Conservation (phyloP, 768 basidiomycete genomes). For the Kwoniella newhampshirensis region DNA sequence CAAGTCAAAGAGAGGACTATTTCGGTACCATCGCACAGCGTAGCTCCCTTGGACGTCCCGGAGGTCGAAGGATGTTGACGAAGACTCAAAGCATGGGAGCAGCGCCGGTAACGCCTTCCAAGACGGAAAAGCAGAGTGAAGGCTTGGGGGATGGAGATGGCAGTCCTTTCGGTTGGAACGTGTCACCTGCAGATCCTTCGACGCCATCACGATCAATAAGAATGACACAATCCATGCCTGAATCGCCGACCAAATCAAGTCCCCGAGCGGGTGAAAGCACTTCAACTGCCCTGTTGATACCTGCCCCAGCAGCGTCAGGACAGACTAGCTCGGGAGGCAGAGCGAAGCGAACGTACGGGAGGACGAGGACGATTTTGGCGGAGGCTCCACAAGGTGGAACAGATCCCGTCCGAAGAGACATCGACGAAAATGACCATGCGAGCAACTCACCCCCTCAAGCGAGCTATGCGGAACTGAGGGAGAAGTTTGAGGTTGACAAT, state of each 20-base stretch:
- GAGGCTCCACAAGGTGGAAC: conserved; percentile 17
- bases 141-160: neutral
- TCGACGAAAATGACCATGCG: neutral
- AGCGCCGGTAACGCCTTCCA: conserved; percentile 6
- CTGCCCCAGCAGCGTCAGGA: neutral
- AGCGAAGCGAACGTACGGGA: conserved; percentile 36
- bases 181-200: conserved; percentile 7
- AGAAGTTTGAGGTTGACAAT: conserved; percentile 45
- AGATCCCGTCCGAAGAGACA: conserved; percentile 1
- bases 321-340: conserved; percentile 21
- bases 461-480: conserved; percentile 46
- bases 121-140: neutral
- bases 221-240: conserved; percentile 17
- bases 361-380: conserved; percentile 21
- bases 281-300: neutral
- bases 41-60: conserved; percentile 7
- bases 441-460: conserved; percentile 14
- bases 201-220: conserved; percentile 15
- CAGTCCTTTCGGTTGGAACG: conserved; percentile 6
- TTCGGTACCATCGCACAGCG: neutral
- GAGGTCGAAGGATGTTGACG: conserved; percentile 37
- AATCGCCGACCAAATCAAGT: conserved; percentile 18
- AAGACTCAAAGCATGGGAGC: conserved; percentile 38
- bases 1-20: neutral
- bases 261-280: neutral